Evolutionary conservation across 305 asterid genomes (phyloP).

Genomic region (Plantago coronopus): DNA sequence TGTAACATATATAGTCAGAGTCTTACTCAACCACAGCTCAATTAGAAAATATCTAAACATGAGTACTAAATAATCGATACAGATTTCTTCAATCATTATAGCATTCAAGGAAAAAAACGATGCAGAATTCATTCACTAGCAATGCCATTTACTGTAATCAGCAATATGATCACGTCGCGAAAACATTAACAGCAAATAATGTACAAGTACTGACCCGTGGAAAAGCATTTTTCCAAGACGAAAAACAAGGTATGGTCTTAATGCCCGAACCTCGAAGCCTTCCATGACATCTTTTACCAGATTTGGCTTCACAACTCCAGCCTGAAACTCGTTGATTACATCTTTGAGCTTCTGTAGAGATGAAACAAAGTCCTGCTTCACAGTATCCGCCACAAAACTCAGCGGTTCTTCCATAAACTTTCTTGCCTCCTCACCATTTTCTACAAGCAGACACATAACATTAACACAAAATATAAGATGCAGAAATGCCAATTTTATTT

Average conservation of each 20-base stretch:
- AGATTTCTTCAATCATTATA: too few relatives aligned
- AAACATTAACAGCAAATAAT: not conserved
- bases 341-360: slow-evolving; percentile 32
- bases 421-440: slow-evolving; percentile 19
- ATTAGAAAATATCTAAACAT: too few relatives aligned
- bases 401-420: slow-evolving; percentile 32
- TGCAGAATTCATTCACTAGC: too few relatives aligned
- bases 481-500: too few relatives aligned
- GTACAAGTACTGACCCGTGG: slow-evolving; percentile 36
- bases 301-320: slow-evolving; percentile 22
- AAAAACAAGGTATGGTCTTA: slow-evolving; percentile 29
- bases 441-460: slow-evolving; percentile 19
- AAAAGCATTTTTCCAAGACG: slow-evolving; percentile 45
- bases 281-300: slow-evolving; percentile 33
- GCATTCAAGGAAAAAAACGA: too few relatives aligned
- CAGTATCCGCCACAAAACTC: slow-evolving; percentile 30
- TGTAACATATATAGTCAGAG: too few relatives aligned
- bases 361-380: slow-evolving; percentile 39
- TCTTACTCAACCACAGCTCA: too few relatives aligned
- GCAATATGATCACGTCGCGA: not conserved
- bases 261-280: slow-evolving; percentile 20
- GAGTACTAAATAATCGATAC: too few relatives aligned
- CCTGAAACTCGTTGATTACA: slow-evolving; percentile 25
- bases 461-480: not conserved
- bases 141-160: too few relatives aligned